Evolutionary conservation across 495 filamentous ascomycete genomes (phyloP).

Genomic region (Penicillium egyptiacum): DNA sequence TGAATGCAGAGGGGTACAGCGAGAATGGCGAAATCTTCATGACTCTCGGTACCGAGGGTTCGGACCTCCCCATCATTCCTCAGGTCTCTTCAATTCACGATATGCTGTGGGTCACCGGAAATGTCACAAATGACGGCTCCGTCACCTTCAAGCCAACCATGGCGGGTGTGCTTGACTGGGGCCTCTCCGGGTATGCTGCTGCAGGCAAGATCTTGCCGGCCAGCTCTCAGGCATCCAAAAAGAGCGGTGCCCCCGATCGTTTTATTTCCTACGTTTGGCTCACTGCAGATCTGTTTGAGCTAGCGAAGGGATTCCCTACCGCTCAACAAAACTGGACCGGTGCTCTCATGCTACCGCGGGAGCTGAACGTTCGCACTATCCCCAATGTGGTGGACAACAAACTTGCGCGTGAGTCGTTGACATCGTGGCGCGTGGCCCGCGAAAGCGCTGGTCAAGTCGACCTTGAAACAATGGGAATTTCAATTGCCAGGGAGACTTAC

Average conservation of each 20-base stretch:
- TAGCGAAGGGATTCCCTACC: slow-evolving; percentile 17
- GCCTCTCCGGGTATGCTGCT: slow-evolving; percentile 21
- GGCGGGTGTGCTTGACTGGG: slow-evolving; percentile 29
- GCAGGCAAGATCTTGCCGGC: slow-evolving; percentile 21
- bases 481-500: slow-evolving; percentile 23
- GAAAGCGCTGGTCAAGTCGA: slow-evolving; percentile 2
- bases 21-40: slow-evolving; percentile 16
- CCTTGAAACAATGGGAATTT: slow-evolving; percentile 22
- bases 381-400: slow-evolving; percentile 21
- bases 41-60: slow-evolving; percentile 24
- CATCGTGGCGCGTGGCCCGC: slow-evolving; percentile 20
- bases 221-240: slow-evolving; percentile 13
- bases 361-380: slow-evolving; percentile 17
- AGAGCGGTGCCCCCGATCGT: slow-evolving; percentile 22
- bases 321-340: slow-evolving; percentile 22
- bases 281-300: slow-evolving; percentile 20
- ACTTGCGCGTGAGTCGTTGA: slow-evolving; percentile 15
- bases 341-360: slow-evolving; percentile 22
- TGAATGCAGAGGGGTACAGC: slow-evolving; percentile 21
- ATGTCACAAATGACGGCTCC: slow-evolving; percentile 8
- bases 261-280: slow-evolving; percentile 25
- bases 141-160: slow-evolving; percentile 21
- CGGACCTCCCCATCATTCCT: slow-evolving; percentile 9
- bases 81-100: slow-evolving; percentile 20
- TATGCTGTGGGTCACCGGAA: slow-evolving; percentile 24